These are phyloP conservation scores for Peltaster fructicola DNA, from an alignment of 2,329 filamentous ascomycete genomes.

Conservation along the genomic window DNA sequence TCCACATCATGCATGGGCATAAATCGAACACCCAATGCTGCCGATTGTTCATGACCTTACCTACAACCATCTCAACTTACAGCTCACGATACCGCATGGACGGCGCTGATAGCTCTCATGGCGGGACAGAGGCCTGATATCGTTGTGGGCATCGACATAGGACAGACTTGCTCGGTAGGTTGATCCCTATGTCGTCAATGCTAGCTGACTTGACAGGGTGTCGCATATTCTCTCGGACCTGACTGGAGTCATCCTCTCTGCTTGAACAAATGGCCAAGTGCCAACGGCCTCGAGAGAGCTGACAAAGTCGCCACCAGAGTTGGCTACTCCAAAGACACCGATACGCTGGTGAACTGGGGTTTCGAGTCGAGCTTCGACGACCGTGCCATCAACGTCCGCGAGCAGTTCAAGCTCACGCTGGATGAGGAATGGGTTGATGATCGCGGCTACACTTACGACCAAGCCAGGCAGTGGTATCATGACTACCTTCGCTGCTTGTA, in stretches of 20 bases:
- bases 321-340: constrained; percentile 1
- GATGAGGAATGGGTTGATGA: constrained; percentile 4
- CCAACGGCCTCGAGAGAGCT: constrained; percentile 2
- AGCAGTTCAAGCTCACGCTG: constrained; percentile 4
- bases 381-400: constrained; percentile 1
- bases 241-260: constrained; percentile 3
- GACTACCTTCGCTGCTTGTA: constrained; percentile 6
- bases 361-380: constrained; percentile 2
- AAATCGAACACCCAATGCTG: too few relatives aligned
- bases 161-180: constrained; percentile 5
- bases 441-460: constrained; percentile 1
- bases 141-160: constrained; percentile 6
- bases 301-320: constrained; percentile 5
- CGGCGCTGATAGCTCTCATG: too few relatives aligned
- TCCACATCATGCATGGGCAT: too few relatives aligned
- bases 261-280: constrained; percentile 3
- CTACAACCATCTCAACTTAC: too few relatives aligned
- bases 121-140: constrained; percentile 4
- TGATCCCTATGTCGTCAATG: too few relatives aligned
- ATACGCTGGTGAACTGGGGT: constrained; percentile 2
- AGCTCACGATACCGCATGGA: too few relatives aligned
- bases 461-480: constrained; percentile 5
- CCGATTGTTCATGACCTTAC: too few relatives aligned
- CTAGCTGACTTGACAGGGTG: constrained; percentile 2
- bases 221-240: constrained; percentile 5